Base-by-base conservation (phyloP, 192 early-diverging fungal genomes). In the Rhizophlyctis rosea region DNA sequence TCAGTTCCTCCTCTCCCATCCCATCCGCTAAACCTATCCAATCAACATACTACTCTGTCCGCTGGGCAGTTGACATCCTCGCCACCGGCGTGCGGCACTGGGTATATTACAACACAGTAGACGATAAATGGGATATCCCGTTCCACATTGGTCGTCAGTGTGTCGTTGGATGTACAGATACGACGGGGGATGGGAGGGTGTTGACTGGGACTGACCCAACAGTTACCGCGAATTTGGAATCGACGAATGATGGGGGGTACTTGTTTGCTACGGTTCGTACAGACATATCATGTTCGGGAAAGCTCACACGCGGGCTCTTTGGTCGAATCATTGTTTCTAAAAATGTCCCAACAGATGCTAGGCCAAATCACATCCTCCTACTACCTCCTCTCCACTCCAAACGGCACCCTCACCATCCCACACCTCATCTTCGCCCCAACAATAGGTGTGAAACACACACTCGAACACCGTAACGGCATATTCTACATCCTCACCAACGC, bases 91-190 rank as follows among this genome's bases (percentile, higher is more conserved):
- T 13, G 21, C 16, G 11, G 67, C 50, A 49, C 31, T 74, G 73
- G 73, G 5, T 74, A 0, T 76, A 70, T 57, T 79, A 70, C 59
- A 79, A 76, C 63, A 39, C 58, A 2, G 68, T 79, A 4, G 67
- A 73, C 35, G 36, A 5, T 11, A 53, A 36, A 18, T 77, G 59
- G 66, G 77, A 75, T 18, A 61, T 68, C 0, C 77, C 77, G 5
- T 27, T 51, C 3, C 30, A 25, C 4, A 59, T 79, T 18, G 34
- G 50, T 16, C 47, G 54, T 34, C 31, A n/a, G 23, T 52, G 65
- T 51, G 44, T 54, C 13, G 31, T 29, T 16, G 69, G 48, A 3
- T 73, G 68, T 47, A 21, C 55, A 47, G 44, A 68, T 54, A 14
- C 31, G 9, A 28, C 9, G 23, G 54, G 34, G 25, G 63, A 2